Evolutionary conservation across 2,329 filamentous ascomycete species (phyloP).

Genomic region (Fusarium subtropicale): DNA sequence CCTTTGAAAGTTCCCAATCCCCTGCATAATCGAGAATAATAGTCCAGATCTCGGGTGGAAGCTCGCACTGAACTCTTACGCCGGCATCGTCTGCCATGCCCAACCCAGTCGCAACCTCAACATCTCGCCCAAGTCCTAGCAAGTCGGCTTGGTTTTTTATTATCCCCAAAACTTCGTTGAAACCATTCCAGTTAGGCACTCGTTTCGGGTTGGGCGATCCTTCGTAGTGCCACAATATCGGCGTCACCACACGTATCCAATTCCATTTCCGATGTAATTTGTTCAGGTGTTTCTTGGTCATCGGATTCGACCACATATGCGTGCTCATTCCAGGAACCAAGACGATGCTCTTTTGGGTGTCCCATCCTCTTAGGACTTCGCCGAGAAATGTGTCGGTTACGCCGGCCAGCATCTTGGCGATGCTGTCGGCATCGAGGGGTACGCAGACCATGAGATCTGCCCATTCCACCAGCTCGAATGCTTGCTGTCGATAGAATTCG

Average conservation of each 20-base stretch:
- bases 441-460: constrained; percentile 87
- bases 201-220: constrained; percentile 61
- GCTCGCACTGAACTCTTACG: constrained; percentile 55
- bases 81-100: constrained; percentile 51
- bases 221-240: constrained; percentile 85
- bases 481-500: constrained; percentile 64
- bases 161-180: constrained; percentile 78
- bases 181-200: constrained; percentile 70
- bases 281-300: constrained; percentile 87
- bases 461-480: constrained; percentile 82
- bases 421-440: constrained; percentile 84
- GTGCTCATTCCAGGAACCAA: constrained; percentile 90
- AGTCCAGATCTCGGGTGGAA: constrained; percentile 91
- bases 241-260: constrained; percentile 85
- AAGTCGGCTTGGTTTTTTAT: constrained; percentile 83
- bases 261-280: constrained; percentile 87
- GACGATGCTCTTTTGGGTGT: constrained; percentile 85
- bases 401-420: constrained; percentile 89
- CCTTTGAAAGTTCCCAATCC: constrained; percentile 91
- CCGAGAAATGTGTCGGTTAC: constrained; percentile 84
- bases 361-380: constrained; percentile 86
- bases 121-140: constrained; percentile 77
- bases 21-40: constrained; percentile 85
- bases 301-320: constrained; percentile 89
- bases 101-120: constrained; percentile 65